A percentile compares a stretch with the other conserved stretches of the same genome.
These are phyloP conservation scores for Barnettozyma sucrosica DNA, from an alignment of 805 yeast genomes.

Conservation along the genomic window DNA sequence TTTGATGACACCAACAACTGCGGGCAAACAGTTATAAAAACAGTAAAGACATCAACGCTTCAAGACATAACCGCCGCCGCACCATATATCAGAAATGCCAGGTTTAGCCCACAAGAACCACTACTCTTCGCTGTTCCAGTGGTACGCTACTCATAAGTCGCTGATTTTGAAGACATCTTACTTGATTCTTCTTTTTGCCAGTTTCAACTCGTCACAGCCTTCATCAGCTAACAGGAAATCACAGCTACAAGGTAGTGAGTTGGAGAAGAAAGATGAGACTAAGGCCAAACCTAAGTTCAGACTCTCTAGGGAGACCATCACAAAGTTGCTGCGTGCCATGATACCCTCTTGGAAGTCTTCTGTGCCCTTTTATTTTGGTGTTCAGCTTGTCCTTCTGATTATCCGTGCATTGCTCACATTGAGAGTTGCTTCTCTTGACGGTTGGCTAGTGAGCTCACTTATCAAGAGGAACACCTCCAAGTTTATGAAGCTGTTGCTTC, in stretches of 20 bases:
- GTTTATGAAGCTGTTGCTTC: slow-evolving; percentile 55
- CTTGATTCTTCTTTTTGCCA: slow-evolving; percentile 21
- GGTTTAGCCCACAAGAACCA: background rate
- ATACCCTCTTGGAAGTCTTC: slow-evolving; percentile 22
- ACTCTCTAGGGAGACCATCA: slow-evolving; percentile 13
- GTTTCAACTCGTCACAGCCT: slow-evolving; percentile 20
- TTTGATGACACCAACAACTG: background rate
- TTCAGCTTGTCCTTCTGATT: slow-evolving; percentile 42
- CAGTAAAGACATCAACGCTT: background rate
- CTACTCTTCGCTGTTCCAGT: slow-evolving; percentile 10
- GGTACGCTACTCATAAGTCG: slow-evolving; percentile 25
- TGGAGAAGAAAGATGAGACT: background rate
- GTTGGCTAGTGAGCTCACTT: slow-evolving; percentile 73
- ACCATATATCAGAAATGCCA: background rate
- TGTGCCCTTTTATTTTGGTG: slow-evolving; percentile 20
- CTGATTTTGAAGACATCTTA: slow-evolving; percentile 24
- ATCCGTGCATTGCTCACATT: slow-evolving; percentile 69
- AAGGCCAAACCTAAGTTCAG: background rate
- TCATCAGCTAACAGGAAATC: background rate
- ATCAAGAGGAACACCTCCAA: slow-evolving; percentile 62
- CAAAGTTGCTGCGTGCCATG: slow-evolving; percentile 13
- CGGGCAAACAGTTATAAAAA: background rate
- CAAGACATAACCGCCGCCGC: background rate
- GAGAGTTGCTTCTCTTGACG: slow-evolving; percentile 82
- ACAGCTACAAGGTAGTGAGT: background rate